Evolutionary conservation across 495 filamentous ascomycete genomes (phyloP), one percentile per base, ranked within the genome.

Genomic region (Lasiosphaeris hirsuta): DNA sequence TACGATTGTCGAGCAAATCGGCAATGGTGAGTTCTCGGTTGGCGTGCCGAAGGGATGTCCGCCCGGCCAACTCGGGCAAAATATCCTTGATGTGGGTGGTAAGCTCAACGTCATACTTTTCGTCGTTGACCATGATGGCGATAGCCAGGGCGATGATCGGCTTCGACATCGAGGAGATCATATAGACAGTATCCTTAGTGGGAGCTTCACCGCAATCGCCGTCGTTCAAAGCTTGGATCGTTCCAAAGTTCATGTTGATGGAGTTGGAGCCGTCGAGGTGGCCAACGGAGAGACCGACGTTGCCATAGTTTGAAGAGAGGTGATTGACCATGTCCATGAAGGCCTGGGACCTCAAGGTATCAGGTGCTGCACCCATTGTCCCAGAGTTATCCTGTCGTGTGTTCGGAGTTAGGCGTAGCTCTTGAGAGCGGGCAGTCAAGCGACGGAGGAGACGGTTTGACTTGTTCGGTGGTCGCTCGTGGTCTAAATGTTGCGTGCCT

Each of bases 91-190:
- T 45, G 1, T 45, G 48, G 0, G 59, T 62, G 0, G 42, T 14
- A 13, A 60, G 50, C 4, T 39, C 40, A 57, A 74, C 71, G 13
- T 41, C 8, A 9, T 71, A 44, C 18, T 59, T 60, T 4, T 56
- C 54, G 36, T 74, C 65, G 6, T 63, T 56, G 13, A 74, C 69
- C n/a, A 77, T 41, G 10, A 71, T 70, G 0, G 60, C 72, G 4
- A 76, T 51, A 1, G 67, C 61, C 8, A 66, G 60, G 33, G 68
- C 64, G 7, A 68, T 69, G 41, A 78, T 63, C 18, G 69, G 64
- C 51, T 78, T 74, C 2, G 69, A 68, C 40, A 73, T 65, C 4
- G 71, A 72, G 1, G 69, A 74, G 50, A 77, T 64, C 37, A 69
- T 58, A 49, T 76, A 73, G 2, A 66, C 57, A 0, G 72, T 73